A percentile compares a stretch with the other conserved stretches of the same genome.
phyloP scores from a whole-genome alignment of 176 grass and related monocot species.

The Triticum turgidum region DNA sequence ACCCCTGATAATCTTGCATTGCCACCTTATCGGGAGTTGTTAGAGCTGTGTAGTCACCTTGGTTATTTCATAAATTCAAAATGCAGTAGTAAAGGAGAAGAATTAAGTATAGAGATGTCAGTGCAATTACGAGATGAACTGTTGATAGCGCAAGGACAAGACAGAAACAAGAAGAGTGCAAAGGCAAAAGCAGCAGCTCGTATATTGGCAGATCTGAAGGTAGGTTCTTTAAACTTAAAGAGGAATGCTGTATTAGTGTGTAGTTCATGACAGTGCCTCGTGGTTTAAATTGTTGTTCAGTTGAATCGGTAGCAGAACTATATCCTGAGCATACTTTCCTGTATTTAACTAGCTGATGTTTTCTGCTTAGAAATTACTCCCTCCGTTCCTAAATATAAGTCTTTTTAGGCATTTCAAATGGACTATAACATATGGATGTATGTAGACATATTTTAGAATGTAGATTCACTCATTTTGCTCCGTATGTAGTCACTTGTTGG shows the following conservation, averaged over 20 bases:
- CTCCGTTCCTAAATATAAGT: too few species aligned
- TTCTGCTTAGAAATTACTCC: too few species aligned
- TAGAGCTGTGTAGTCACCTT: slow-evolving; percentile 74
- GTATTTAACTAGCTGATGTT: not conserved
- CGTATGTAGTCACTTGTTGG: too few species aligned
- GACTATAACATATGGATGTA: too few species aligned
- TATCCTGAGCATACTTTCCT: slow-evolving; percentile 22
- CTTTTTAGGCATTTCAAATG: too few species aligned
- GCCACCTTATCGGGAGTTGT: slow-evolving; percentile 76
- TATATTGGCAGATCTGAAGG: slow-evolving; percentile 81
- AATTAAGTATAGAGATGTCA: slow-evolving; percentile 59
- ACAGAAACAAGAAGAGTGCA: slow-evolving; percentile 69
- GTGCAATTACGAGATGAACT: slow-evolving; percentile 74
- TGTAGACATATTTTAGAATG: too few species aligned
- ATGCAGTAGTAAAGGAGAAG: slow-evolving; percentile 58
- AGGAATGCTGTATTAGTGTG: not conserved
- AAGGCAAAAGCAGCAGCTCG: slow-evolving; percentile 74
- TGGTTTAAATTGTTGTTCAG: not conserved
- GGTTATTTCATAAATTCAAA: slow-evolving; percentile 77
- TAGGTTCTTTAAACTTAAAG: slow-evolving; percentile 30
- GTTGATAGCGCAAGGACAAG: slow-evolving; percentile 55
- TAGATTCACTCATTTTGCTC: too few species aligned
- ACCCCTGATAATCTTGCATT: slow-evolving; percentile 90
- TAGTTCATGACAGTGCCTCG: not conserved
- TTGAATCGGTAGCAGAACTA: slow-evolving; percentile 23